These are phyloP conservation scores for Taxillus chinensis DNA, from an alignment of 164 flowering plant species.

Conservation along the genomic window DNA sequence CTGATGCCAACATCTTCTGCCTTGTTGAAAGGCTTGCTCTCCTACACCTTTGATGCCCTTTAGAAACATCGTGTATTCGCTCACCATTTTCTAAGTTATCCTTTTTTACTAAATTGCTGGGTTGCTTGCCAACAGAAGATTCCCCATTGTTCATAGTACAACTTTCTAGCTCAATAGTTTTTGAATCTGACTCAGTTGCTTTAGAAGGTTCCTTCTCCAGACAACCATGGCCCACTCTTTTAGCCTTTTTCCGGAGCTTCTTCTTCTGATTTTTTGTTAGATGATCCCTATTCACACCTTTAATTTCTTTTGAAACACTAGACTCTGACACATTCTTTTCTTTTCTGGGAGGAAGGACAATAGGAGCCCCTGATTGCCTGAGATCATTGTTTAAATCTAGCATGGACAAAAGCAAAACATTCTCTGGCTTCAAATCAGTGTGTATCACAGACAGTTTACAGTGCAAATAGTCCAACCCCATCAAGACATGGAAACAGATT, in stretches of 20 bases:
- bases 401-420: neutral
- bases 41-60: neutral
- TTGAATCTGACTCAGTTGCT: neutral
- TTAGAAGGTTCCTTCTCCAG: neutral
- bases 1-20: constrained; percentile 1
- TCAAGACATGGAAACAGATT: constrained; percentile 3
- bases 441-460: constrained; percentile 1
- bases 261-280: constrained; percentile 1
- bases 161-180: neutral
- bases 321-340: neutral
- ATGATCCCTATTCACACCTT: constrained; percentile 1
- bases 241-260: constrained; percentile 1
- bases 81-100: neutral
- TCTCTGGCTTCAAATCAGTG: constrained; percentile 2
- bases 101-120: neutral
- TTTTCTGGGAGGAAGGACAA: neutral
- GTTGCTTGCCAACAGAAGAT: neutral
- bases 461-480: constrained; percentile 4
- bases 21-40: neutral
- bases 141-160: neutral
- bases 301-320: neutral
- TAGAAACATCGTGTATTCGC: neutral
- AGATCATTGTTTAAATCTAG: neutral
- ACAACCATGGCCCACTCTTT: neutral
- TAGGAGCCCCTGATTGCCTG: neutral